Percentiles rank a stretch among this genome's conserved stretches.
Conservation (phyloP, 2,329 filamentous ascomycete species). For the Epicoccum nigrum region DNA sequence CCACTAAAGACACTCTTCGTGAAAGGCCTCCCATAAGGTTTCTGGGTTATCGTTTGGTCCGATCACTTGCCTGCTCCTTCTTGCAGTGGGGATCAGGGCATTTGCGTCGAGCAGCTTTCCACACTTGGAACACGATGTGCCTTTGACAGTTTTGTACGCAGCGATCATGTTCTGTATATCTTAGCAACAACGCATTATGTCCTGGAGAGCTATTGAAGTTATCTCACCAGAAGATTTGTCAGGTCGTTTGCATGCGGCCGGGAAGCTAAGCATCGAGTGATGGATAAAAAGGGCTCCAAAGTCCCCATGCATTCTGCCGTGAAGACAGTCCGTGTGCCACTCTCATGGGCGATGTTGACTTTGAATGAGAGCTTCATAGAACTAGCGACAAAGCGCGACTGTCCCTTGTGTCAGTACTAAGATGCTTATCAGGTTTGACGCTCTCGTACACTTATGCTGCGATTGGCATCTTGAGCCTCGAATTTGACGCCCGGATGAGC, state of each 20-base stretch:
- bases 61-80: slow-evolving; percentile 36
- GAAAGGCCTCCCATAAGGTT: slow-evolving; percentile 45
- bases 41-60: slow-evolving; percentile 24
- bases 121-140: slow-evolving; percentile 42
- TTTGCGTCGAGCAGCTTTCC: slow-evolving; percentile 35
- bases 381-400: slow-evolving; percentile 38
- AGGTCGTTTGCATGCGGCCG: slow-evolving; percentile 41
- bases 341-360: slow-evolving; percentile 35
- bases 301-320: slow-evolving; percentile 41
- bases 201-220: background rate
- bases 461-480: slow-evolving; percentile 32
- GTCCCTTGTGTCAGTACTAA: slow-evolving; percentile 4
- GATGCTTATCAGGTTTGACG: background rate
- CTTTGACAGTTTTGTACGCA: slow-evolving; percentile 44
- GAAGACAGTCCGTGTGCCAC: slow-evolving; percentile 33
- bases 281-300: slow-evolving; percentile 32
- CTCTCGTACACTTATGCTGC: slow-evolving; percentile 32
- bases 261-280: slow-evolving; percentile 44
- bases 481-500: slow-evolving; percentile 37
- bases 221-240: slow-evolving; percentile 42
- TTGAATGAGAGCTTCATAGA: slow-evolving; percentile 35
- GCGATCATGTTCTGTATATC: slow-evolving; percentile 46
- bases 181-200: slow-evolving; percentile 17
- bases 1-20: slow-evolving; percentile 42
- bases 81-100: slow-evolving; percentile 36